Evolutionary conservation across 768 basidiomycete species (phyloP).

Genomic region (Russula earlei): DNA sequence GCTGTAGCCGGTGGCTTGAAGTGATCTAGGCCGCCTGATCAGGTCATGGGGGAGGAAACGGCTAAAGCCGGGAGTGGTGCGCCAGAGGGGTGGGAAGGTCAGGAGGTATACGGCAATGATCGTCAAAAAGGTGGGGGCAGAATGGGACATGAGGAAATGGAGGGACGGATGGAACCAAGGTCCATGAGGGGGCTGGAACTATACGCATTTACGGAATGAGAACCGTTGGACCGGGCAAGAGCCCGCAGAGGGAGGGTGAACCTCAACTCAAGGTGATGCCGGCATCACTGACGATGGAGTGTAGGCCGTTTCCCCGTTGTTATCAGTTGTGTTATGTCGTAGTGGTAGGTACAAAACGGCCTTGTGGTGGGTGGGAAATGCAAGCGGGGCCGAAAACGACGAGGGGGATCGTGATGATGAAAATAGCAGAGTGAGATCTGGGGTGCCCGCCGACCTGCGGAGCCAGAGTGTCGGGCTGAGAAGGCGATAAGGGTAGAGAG

Average conservation of each 20-base stretch:
- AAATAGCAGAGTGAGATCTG: no score
- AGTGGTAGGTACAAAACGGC: no score
- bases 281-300: neutral
- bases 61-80: neutral
- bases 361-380: no score
- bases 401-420: no score
- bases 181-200: slow-evolving; percentile 12
- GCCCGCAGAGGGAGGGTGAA: no score
- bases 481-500: slow-evolving; percentile 13
- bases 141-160: slow-evolving; percentile 3
- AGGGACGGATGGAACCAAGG: slow-evolving; percentile 2
- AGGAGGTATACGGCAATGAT: slow-evolving; percentile 2
- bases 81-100: slow-evolving; percentile 6
- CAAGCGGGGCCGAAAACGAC: neutral
- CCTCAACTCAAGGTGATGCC: no score
- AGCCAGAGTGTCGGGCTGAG: slow-evolving; percentile 5
- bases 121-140: slow-evolving; percentile 3
- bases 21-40: slow-evolving; percentile 1
- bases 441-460: slow-evolving; percentile 6
- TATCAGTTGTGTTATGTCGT: no score
- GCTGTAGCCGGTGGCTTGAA: neutral
- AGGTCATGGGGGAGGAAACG: slow-evolving; percentile 3
- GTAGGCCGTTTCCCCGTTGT: no score
- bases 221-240: neutral
- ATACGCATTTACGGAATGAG: slow-evolving; percentile 8